A percentile compares a stretch with the other conserved stretches of the same genome.
Evolutionary conservation across 345 rosid species (phyloP).

Genomic region (Rhodomyrtus tomentosa): DNA sequence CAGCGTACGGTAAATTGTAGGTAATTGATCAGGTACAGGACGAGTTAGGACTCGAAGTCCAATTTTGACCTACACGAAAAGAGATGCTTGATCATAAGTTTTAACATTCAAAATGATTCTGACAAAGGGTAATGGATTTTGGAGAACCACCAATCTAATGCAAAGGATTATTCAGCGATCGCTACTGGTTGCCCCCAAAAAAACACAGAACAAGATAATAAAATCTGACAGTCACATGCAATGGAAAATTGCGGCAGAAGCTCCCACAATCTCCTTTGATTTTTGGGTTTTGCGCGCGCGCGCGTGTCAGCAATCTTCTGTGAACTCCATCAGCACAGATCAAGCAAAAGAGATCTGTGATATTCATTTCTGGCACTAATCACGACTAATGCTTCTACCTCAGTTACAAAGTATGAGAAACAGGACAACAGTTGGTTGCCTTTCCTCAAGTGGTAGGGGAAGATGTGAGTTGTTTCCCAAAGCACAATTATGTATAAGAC

Average conservation of each 20-base stretch:
- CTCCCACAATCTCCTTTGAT: not conserved
- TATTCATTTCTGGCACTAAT: not conserved
- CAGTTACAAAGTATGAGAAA: not conserved
- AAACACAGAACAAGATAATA: not conserved
- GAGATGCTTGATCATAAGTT: not conserved
- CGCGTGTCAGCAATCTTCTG: not conserved
- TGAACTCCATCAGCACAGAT: not conserved
- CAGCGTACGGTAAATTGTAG: slow-evolving; percentile 66
- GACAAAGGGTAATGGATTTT: not conserved
- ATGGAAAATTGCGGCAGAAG: not conserved
- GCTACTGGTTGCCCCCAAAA: not conserved
- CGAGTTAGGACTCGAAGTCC: slow-evolving; percentile 97
- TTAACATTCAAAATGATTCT: not conserved
- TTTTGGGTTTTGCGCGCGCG: not conserved
- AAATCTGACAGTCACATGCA: not conserved
- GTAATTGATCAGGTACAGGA: slow-evolving; percentile 59
- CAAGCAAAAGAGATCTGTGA: not conserved
- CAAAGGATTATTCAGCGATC: not conserved
- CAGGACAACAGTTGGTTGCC: not conserved
- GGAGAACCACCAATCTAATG: not conserved
- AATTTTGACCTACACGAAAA: slow-evolving; percentile 66
- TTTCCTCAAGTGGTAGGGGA: not conserved
- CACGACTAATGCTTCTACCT: not conserved
- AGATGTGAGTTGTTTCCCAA: not conserved
- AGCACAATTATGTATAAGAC: not conserved